Evolutionary conservation across 73 alveolate genomes (phyloP).

Genomic region (Breviolum minutum): DNA sequence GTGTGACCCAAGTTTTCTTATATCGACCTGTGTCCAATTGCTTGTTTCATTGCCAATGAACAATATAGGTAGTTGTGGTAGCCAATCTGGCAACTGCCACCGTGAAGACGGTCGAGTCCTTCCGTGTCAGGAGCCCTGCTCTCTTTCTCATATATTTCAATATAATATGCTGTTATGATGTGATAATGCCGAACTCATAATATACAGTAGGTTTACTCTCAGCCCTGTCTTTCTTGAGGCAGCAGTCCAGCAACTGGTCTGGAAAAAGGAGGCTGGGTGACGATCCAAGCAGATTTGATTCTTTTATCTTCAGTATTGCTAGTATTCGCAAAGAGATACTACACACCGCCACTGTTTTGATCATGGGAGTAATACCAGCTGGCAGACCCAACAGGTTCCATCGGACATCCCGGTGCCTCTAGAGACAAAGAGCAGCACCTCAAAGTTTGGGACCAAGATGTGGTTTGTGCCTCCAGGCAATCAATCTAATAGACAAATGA

Average conservation of each 20-base stretch:
- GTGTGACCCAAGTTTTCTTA: too few species aligned
- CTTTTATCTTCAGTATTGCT: too few species aligned
- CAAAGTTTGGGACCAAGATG: background rate
- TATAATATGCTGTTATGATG: background rate
- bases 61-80: slow-evolving; percentile 57
- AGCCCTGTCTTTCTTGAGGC: background rate
- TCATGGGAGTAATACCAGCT: too few species aligned
- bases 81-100: slow-evolving; percentile 58
- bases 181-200: background rate
- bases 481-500: too few species aligned
- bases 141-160: background rate
- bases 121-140: slow-evolving; percentile 29
- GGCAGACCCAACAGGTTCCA: background rate
- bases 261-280: slow-evolving; percentile 19
- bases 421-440: slow-evolving; percentile 28
- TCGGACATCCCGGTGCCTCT: slow-evolving; percentile 22
- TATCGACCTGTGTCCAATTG: too few species aligned
- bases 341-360: too few species aligned
- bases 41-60: too few species aligned
- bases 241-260: slow-evolving; percentile 28
- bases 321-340: too few species aligned
- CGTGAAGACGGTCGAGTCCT: slow-evolving; percentile 15
- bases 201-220: background rate
- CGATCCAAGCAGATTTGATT: too few species aligned
- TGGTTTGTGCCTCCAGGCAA: background rate